These are phyloP conservation scores for Penicillium sp. DNA, from an alignment of 2,329 filamentous ascomycete species.

Conservation along the genomic window DNA sequence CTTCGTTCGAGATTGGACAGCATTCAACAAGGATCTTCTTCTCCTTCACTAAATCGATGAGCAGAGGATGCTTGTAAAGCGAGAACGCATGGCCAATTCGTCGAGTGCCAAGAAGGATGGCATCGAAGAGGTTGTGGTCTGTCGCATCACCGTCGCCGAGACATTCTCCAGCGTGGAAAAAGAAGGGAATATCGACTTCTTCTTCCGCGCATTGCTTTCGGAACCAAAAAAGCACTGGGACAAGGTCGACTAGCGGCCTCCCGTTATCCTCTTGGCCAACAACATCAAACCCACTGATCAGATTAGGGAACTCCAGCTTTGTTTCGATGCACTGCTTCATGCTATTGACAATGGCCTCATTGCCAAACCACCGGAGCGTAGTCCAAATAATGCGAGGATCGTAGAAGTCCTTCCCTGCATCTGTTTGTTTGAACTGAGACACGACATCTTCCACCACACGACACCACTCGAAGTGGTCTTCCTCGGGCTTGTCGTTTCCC, in stretches of 20 bases:
- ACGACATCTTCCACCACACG: slow-evolving; percentile 74
- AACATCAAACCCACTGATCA: slow-evolving; percentile 84
- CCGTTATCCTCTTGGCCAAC: slow-evolving; percentile 85
- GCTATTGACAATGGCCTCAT: slow-evolving; percentile 66
- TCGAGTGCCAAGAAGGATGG: slow-evolving; percentile 78
- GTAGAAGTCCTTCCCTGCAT: slow-evolving; percentile 75
- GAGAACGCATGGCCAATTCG: slow-evolving; percentile 88
- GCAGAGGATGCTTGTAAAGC: slow-evolving; percentile 84
- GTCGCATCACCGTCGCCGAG: slow-evolving; percentile 73
- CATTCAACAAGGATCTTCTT: slow-evolving; percentile 84
- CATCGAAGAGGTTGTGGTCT: slow-evolving; percentile 86
- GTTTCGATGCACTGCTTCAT: slow-evolving; percentile 87
- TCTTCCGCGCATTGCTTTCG: slow-evolving; percentile 76
- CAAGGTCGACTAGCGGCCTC: slow-evolving; percentile 69
- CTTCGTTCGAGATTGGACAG: slow-evolving; percentile 88
- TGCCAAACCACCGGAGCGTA: slow-evolving; percentile 61
- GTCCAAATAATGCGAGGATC: slow-evolving; percentile 85
- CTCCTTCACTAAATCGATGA: slow-evolving; percentile 85
- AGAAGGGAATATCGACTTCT: slow-evolving; percentile 81
- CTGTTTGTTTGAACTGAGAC: slow-evolving; percentile 66
- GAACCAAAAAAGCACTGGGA: slow-evolving; percentile 92
- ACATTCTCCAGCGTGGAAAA: slow-evolving; percentile 91
- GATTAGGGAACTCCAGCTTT: slow-evolving; percentile 73
- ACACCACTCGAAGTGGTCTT: slow-evolving; percentile 68
- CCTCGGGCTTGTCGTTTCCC: slow-evolving; percentile 63